These are phyloP conservation scores for Strobilomyces echinocephalus DNA, from an alignment of 768 basidiomycete genomes.

Conservation along the genomic window DNA sequence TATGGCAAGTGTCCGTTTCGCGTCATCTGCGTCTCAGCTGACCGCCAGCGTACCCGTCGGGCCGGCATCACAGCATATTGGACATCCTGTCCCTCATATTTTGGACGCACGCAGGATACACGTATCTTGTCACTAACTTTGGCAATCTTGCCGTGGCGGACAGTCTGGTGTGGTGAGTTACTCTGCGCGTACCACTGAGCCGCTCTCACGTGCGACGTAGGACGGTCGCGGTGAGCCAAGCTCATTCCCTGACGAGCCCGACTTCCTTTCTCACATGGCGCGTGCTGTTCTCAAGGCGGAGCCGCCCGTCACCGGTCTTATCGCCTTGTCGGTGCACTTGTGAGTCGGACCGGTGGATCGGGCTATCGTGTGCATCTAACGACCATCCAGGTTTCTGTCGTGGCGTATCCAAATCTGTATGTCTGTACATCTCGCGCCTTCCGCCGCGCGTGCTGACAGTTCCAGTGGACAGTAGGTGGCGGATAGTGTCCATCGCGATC, in stretches of 20 bases:
- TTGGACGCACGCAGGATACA: background rate
- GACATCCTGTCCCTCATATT: conserved; percentile 1
- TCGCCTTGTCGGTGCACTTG: conserved; percentile 2
- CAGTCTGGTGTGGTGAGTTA: background rate
- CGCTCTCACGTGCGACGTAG: background rate
- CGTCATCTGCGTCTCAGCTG: background rate
- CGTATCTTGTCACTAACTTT: background rate
- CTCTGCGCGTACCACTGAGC: background rate
- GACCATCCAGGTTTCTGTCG: background rate
- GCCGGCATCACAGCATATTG: background rate
- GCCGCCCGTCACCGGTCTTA: background rate
- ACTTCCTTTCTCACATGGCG: background rate
- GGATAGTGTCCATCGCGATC: background rate
- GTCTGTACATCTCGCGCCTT: background rate
- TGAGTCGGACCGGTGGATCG: background rate
- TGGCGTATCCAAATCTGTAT: conserved; percentile 4
- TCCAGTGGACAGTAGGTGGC: conserved; percentile 1
- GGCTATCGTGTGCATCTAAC: background rate
- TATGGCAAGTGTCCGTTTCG: background rate
- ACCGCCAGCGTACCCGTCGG: no score
- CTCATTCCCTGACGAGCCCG: background rate
- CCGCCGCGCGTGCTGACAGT: background rate
- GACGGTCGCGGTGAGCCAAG: background rate
- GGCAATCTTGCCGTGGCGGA: background rate
- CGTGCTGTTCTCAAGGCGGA: background rate